phyloP scores from a whole-genome alignment of 2,329 filamentous ascomycete genomes.

The Aspergillus versicolor region DNA sequence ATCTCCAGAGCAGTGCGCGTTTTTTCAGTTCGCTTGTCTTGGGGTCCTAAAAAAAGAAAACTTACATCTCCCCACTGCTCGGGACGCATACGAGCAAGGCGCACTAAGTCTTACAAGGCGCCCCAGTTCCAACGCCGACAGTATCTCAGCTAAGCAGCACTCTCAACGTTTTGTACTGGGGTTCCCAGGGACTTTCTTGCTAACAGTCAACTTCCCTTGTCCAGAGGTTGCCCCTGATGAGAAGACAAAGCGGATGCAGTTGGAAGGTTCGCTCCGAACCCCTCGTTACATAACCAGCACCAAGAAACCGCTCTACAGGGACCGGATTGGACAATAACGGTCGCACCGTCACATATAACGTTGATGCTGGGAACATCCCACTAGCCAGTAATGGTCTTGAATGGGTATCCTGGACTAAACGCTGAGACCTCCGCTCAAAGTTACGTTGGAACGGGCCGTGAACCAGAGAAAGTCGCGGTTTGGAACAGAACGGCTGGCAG shows the following conservation, averaged over 20 bases:
- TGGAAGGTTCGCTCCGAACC: conserved; percentile 31
- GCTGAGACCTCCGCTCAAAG: conserved; percentile 17
- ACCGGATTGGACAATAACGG: neutral
- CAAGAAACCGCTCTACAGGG: neutral
- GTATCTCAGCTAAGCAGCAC: neutral
- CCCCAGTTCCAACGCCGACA: neutral
- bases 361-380: conserved; percentile 4
- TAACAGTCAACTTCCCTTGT: conserved; percentile 1
- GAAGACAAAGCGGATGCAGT: neutral
- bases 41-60: conserved; percentile 8
- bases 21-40: neutral
- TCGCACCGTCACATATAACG: conserved; percentile 10
- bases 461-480: conserved; percentile 8
- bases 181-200: neutral
- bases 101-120: conserved; percentile 1
- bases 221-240: neutral
- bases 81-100: conserved; percentile 1
- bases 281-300: conserved; percentile 16
- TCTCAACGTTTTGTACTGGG: neutral
- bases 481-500: conserved; percentile 12
- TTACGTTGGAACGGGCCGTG: conserved; percentile 14
- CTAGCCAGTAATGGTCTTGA: conserved; percentile 13
- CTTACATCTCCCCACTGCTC: neutral
- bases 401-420: conserved; percentile 7
- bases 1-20: neutral